Evolutionary conservation across 176 grass and related monocot genomes (phyloP), one percentile per base, ranked within the genome.

Genomic region (Ensete glaucum): DNA sequence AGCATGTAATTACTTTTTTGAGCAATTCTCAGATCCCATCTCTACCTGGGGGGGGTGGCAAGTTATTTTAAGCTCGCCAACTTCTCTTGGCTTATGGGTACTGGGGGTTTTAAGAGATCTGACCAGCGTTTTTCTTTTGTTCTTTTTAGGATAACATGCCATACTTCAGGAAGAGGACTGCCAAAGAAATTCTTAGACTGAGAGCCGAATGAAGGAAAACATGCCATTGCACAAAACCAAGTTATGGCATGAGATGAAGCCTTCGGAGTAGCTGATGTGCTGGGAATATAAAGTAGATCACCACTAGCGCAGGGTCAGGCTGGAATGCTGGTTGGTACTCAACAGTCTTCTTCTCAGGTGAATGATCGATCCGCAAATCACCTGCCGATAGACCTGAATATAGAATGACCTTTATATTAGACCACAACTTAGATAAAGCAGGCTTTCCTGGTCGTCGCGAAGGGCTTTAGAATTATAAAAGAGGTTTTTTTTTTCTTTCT

Each of bases 151-250:
- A 82, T 75, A 9, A 98, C 25, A 98, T 93, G 94, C 69, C 78
- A 52, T 93, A 98, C 73, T 93, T 96, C 69, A 93, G 94, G 64
- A 87, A 71, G 79, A 82, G 88, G 70, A 93, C 88, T 78, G 78
- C 78, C 79, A 98, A 84, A 50, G 94, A 93, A 80, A 98, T 98
- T 76, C 58, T 89, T 78, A 83, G 78, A 78, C 67, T 84, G 81
- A 89, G 83, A 89, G 94, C 86, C 73, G 88, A 93, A 8, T 95
- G 63, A 93, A 83, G 19, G 9, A 65, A 65, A 25, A 65, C 3
- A 20, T 20, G 34, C 34, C 4, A 21, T n/a, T n/a, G 1, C 57
- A 21, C 15, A n/a, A 20, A 21, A 21, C 17, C 57, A 20, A 60
- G 57, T 60, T 60, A n/a, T 60, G 57, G 17, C 8, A 60, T n/a